phyloP scores from a whole-genome alignment of 2,329 filamentous ascomycete genomes.

The Alternaria triticina region DNA sequence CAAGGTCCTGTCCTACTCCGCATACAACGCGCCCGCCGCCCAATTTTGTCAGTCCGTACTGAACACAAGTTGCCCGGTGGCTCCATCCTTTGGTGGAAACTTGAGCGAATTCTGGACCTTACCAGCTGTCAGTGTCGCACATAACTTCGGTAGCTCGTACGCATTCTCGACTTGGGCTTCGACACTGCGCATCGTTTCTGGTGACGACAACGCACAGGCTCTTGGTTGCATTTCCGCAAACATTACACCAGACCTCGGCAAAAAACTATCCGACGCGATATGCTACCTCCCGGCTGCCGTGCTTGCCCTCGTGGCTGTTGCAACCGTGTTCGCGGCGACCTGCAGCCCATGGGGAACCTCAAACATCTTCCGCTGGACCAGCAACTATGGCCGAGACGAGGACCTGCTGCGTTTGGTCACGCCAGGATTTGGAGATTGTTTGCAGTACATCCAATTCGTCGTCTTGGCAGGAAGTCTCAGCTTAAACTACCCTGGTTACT shows the following conservation, averaged over 20 bases:
- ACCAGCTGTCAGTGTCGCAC: slow-evolving; percentile 74
- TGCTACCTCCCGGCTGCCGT: slow-evolving; percentile 79
- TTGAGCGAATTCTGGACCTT: slow-evolving; percentile 60
- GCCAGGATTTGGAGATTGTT: slow-evolving; percentile 92
- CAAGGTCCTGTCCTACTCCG: slow-evolving; percentile 78
- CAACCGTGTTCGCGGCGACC: slow-evolving; percentile 82
- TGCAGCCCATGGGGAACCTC: slow-evolving; percentile 93
- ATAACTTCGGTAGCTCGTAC: slow-evolving; percentile 82
- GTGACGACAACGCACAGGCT: slow-evolving; percentile 66
- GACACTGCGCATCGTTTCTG: slow-evolving; percentile 76
- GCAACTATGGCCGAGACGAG: slow-evolving; percentile 93
- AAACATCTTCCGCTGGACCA: slow-evolving; percentile 94
- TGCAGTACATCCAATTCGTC: slow-evolving; percentile 96
- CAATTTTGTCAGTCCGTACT: slow-evolving; percentile 70
- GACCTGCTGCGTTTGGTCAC: slow-evolving; percentile 92
- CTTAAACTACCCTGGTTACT: slow-evolving; percentile 90
- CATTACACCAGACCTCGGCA: slow-evolving; percentile 82
- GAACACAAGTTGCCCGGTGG: slow-evolving; percentile 69
- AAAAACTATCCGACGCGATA: slow-evolving; percentile 69
- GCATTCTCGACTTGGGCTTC: slow-evolving; percentile 82
- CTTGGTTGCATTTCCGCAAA: slow-evolving; percentile 83
- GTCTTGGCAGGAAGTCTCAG: slow-evolving; percentile 86
- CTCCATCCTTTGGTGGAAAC: slow-evolving; percentile 71
- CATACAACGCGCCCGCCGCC: slow-evolving; percentile 60
- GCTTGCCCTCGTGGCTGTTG: slow-evolving; percentile 78